Percentiles rank a stretch among this genome's conserved stretches.
These are phyloP conservation scores for Talaromyces sp. DNA, from an alignment of 2,329 filamentous ascomycete genomes.

Conservation along the genomic window DNA sequence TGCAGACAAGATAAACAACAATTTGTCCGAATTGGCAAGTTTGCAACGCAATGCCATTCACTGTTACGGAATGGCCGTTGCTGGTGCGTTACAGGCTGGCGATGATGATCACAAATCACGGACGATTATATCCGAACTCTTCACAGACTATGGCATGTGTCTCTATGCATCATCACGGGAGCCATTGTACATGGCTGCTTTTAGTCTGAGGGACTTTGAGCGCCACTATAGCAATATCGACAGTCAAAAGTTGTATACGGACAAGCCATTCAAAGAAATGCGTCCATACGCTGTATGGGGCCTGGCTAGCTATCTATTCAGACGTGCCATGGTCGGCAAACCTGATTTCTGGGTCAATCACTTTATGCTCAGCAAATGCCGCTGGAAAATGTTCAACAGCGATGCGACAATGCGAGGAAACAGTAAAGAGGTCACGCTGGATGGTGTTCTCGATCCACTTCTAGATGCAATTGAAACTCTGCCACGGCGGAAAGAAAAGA, in stretches of 20 bases:
- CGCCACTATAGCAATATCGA: constrained; percentile 55
- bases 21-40: constrained; percentile 65
- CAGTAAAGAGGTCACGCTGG: constrained; percentile 28
- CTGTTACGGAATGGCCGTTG: constrained; percentile 67
- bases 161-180: constrained; percentile 64
- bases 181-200: constrained; percentile 63
- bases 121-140: constrained; percentile 58
- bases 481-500: constrained; percentile 55
- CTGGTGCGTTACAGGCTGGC: constrained; percentile 53
- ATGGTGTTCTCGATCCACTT: constrained; percentile 52
- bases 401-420: constrained; percentile 36
- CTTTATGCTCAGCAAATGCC: constrained; percentile 65
- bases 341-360: constrained; percentile 61
- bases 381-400: constrained; percentile 63
- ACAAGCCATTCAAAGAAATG: constrained; percentile 52
- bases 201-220: constrained; percentile 55
- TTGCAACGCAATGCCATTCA: constrained; percentile 77
- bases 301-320: constrained; percentile 57
- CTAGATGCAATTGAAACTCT: constrained; percentile 55
- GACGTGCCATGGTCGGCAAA: constrained; percentile 51
- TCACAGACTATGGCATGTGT: constrained; percentile 61
- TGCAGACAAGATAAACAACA: constrained; percentile 85
- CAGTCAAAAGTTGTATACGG: constrained; percentile 51
- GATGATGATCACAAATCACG: constrained; percentile 50
- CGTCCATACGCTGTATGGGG: constrained; percentile 58